Conservation (phyloP, 768 basidiomycete genomes). For the Serendipita indica region DNA sequence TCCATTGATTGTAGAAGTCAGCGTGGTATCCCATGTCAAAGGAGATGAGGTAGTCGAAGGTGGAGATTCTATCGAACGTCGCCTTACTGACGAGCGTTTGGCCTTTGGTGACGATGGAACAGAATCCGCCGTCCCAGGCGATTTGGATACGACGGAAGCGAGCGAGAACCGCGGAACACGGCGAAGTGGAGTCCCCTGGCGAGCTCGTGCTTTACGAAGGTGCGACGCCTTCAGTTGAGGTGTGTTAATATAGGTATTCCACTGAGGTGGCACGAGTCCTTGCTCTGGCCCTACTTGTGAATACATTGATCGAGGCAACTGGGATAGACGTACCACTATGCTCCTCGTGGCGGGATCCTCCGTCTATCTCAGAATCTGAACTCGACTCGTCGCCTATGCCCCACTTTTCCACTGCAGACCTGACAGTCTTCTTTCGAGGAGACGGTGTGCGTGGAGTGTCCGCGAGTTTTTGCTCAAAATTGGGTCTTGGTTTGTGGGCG, state of each 20-base stretch:
- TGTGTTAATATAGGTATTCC: background rate
- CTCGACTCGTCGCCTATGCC: background rate
- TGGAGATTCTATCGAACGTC: background rate
- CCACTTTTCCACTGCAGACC: background rate
- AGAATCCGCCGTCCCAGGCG: too few species aligned
- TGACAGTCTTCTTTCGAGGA: background rate
- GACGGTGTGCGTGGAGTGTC: too few species aligned
- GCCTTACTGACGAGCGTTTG: background rate
- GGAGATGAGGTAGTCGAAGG: background rate
- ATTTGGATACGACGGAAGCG: background rate
- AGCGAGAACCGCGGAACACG: background rate
- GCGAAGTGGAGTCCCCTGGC: background rate
- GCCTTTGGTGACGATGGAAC: background rate
- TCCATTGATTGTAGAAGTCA: background rate
- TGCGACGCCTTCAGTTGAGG: slow-evolving; percentile 6
- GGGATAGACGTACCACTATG: background rate
- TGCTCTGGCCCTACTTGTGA: background rate
- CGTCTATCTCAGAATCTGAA: background rate
- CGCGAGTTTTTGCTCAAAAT: too few species aligned
- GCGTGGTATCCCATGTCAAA: background rate
- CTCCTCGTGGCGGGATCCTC: too few species aligned
- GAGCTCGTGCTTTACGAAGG: background rate
- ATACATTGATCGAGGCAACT: background rate
- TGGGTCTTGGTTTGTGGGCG: too few species aligned
- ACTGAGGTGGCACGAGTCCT: background rate